Evolutionary conservation across 345 rosid species (phyloP).

Genomic region (Luvunga scandens): DNA sequence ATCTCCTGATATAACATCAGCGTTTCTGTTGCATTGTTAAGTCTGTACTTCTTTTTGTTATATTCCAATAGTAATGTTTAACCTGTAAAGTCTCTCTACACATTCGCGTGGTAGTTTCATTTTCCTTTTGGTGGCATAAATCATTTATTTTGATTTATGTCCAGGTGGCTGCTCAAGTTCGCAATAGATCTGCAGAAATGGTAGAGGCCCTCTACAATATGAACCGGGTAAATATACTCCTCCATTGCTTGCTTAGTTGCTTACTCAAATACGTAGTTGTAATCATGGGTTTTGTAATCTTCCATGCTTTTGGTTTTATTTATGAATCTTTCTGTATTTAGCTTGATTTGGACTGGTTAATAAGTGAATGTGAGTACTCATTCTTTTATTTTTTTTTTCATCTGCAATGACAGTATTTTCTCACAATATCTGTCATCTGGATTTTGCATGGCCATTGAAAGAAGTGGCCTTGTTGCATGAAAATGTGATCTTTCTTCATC

Average conservation of each 20-base stretch:
- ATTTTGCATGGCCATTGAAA: neutral
- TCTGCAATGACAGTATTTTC: neutral
- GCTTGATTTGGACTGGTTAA: neutral
- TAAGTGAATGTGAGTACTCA: neutral
- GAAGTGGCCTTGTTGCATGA: neutral
- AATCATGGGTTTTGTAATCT: neutral
- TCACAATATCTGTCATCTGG: neutral
- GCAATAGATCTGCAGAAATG: slow-evolving; percentile 76
- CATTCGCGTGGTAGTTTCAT: neutral
- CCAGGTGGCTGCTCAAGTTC: slow-evolving; percentile 71
- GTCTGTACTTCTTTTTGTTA: neutral
- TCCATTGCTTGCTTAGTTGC: neutral
- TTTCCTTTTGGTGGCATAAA: neutral
- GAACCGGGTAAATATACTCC: slow-evolving; percentile 55
- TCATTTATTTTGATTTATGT: slow-evolving; percentile 14
- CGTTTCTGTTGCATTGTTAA: neutral
- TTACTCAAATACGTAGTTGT: slow-evolving; percentile 3
- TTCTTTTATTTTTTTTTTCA: neutral
- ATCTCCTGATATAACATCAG: neutral
- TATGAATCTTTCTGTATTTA: neutral
- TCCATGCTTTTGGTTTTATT: neutral
- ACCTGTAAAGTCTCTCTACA: neutral
- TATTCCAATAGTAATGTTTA: neutral
- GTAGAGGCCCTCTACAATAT: slow-evolving; percentile 86
- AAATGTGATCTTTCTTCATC: neutral